A percentile compares a stretch with the other conserved stretches of the same genome.
These are phyloP conservation scores for Candida sp. DNA, from an alignment of 1,139 yeast species.

Conservation along the genomic window DNA sequence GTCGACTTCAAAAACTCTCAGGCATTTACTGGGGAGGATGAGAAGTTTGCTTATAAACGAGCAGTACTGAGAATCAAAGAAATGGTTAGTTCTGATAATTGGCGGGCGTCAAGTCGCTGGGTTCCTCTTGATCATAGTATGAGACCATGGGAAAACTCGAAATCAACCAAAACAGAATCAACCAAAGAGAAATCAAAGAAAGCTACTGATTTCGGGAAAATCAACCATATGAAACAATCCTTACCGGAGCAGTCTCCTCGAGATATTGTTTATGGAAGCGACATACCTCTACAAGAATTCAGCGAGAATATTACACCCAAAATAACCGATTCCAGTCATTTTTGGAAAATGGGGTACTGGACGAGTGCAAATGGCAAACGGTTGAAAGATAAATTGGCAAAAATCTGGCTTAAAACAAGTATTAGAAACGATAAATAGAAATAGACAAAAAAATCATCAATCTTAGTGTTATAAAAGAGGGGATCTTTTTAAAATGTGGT, in stretches of 20 bases:
- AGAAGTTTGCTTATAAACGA: constrained; percentile 68
- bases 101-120: constrained; percentile 53
- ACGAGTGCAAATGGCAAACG: constrained; percentile 40
- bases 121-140: constrained; percentile 48
- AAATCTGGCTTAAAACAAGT: constrained; percentile 21
- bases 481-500: too few species aligned
- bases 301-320: constrained; percentile 41
- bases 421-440: constrained; percentile 3
- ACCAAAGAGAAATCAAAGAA: not conserved
- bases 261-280: constrained; percentile 16
- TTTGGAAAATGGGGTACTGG: constrained; percentile 71
- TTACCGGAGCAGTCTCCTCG: not conserved
- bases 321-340: constrained; percentile 45
- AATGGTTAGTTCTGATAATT: constrained; percentile 55
- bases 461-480: not conserved
- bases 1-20: constrained; percentile 45
- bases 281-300: constrained; percentile 25
- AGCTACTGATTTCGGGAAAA: not conserved
- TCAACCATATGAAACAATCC: not conserved
- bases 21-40: constrained; percentile 77
- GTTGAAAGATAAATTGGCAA: constrained; percentile 51
- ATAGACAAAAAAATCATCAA: not conserved
- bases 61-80: constrained; percentile 69
- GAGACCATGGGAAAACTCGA: constrained; percentile 57
- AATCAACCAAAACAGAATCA: not conserved